Conservation (phyloP, 805 yeast species). For the Candida hungchunana region DNA sequence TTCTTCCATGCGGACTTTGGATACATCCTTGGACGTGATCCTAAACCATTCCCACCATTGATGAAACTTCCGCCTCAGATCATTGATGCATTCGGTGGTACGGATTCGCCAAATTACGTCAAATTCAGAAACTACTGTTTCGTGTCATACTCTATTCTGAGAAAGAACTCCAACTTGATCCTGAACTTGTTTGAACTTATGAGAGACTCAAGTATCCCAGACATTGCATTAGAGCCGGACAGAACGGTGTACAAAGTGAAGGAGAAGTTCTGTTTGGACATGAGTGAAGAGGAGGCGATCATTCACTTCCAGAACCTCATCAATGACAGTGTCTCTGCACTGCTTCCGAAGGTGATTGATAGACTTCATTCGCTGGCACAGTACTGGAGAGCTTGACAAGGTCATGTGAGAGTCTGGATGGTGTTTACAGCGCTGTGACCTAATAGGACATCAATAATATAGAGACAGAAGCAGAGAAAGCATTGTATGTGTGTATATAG, state of each 20-base stretch:
- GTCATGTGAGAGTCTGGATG: too few relatives aligned
- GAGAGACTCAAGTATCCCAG: slow-evolving; percentile 92
- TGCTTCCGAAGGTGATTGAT: slow-evolving; percentile 92
- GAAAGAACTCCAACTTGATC: slow-evolving; percentile 87
- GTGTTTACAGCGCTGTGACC: too few relatives aligned
- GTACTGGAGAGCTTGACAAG: slow-evolving; percentile 97
- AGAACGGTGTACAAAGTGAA: slow-evolving; percentile 87
- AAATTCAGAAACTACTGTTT: slow-evolving; percentile 91
- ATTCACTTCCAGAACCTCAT: slow-evolving; percentile 90
- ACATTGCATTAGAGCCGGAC: slow-evolving; percentile 75
- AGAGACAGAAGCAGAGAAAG: too few relatives aligned
- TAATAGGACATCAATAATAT: too few relatives aligned
- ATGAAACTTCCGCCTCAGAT: slow-evolving; percentile 97
- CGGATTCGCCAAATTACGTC: slow-evolving; percentile 76
- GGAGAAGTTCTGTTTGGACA: slow-evolving; percentile 88
- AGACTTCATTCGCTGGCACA: slow-evolving; percentile 94
- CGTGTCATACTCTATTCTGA: slow-evolving; percentile 83
- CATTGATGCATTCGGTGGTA: slow-evolving; percentile 97
- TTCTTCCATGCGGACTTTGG: slow-evolving; percentile 99
- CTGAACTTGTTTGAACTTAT: slow-evolving; percentile 87
- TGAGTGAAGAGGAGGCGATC: slow-evolving; percentile 95
- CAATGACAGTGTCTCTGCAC: slow-evolving; percentile 90
- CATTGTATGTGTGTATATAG: too few relatives aligned
- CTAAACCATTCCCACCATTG: slow-evolving; percentile 97
- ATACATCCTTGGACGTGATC: slow-evolving; percentile 92